These are phyloP conservation scores for Cyclotella atomus DNA, from an alignment of 108 stramenopile species.

Conservation along the genomic window DNA sequence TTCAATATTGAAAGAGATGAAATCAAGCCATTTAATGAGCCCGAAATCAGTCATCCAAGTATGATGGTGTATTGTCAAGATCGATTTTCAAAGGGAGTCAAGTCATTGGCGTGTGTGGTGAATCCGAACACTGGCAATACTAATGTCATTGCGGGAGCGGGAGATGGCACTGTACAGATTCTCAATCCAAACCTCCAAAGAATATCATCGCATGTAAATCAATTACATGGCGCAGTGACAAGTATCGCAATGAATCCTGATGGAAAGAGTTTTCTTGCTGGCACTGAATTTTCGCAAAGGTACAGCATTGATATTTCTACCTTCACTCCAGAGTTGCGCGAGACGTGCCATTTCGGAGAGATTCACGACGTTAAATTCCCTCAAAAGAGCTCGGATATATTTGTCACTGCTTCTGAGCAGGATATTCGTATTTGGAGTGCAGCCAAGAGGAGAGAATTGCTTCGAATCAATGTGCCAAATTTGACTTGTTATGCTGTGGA, in stretches of 20 bases:
- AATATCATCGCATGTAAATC: slow-evolving; percentile 62
- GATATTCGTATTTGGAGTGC: slow-evolving; percentile 91
- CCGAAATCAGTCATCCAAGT: slow-evolving; percentile 61
- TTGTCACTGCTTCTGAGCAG: slow-evolving; percentile 74
- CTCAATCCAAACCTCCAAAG: slow-evolving; percentile 59
- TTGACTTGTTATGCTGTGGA: slow-evolving; percentile 75
- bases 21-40: slow-evolving; percentile 77
- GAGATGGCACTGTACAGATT: slow-evolving; percentile 79
- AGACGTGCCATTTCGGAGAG: slow-evolving; percentile 80
- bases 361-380: slow-evolving; percentile 84
- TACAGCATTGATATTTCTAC: slow-evolving; percentile 75
- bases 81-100: slow-evolving; percentile 73
- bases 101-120: slow-evolving; percentile 62
- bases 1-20: slow-evolving; percentile 81
- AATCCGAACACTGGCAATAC: slow-evolving; percentile 80
- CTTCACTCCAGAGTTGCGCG: slow-evolving; percentile 70
- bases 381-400: slow-evolving; percentile 71
- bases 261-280: slow-evolving; percentile 64
- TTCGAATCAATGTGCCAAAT: slow-evolving; percentile 91
- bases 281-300: slow-evolving; percentile 63
- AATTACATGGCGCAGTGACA: slow-evolving; percentile 79
- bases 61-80: slow-evolving; percentile 62
- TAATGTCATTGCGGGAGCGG: slow-evolving; percentile 80
- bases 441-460: slow-evolving; percentile 67
- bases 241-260: slow-evolving; percentile 65